Base-by-base conservation (phyloP, 495 filamentous ascomycete genomes). In the Hypoxylon fuscum region DNA sequence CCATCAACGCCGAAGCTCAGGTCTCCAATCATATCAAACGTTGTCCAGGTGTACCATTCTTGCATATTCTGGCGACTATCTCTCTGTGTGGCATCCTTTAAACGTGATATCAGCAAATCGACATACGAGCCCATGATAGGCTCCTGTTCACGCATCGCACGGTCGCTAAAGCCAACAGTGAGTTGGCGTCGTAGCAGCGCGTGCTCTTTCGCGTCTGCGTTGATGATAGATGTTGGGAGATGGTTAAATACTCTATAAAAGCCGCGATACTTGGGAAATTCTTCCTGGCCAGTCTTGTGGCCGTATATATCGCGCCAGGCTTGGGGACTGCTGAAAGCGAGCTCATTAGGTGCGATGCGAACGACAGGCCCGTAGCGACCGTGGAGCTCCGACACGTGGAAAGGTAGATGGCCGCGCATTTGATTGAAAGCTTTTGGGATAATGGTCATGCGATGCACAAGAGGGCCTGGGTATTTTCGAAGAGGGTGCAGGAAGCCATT, bases 271-370 rank as follows among this genome's bases (percentile, higher is more conserved):
- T 35, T 35, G 32, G 12, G 4, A 5, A 35, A 6, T 35, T 35
- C 32, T 5, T 35, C 4, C 32, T 5, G 11, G 32, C 32, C 32
- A 31, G 27, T 10, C 4, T 35, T 5, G 32, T 35, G 32, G 4
- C 32, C 32, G 12, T 35, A 35, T 5, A 35, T 35, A 35, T 35
- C 32, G 4, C 11, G 4, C 32, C 32, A 35, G 2, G 32, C 32
- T 35, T 75, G 52, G 0, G 79, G 71, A 2, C 78, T 74, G 52
- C 72, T 80, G 72, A 85, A 89, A 3, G 80, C 81, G 0, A 90
- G 66, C 41, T 85, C 77, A 32, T 80, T 72, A 1, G 87, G 87
- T 0, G 76, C 71, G 9, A 88, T 67, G 2, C 88, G 84, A 0
- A 90, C 76, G 29, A 84, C 68, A 17, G 75, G 74, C 18, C 84